Conservation (phyloP, 2,329 filamentous ascomycete species). For the Claviceps monticola region DNA sequence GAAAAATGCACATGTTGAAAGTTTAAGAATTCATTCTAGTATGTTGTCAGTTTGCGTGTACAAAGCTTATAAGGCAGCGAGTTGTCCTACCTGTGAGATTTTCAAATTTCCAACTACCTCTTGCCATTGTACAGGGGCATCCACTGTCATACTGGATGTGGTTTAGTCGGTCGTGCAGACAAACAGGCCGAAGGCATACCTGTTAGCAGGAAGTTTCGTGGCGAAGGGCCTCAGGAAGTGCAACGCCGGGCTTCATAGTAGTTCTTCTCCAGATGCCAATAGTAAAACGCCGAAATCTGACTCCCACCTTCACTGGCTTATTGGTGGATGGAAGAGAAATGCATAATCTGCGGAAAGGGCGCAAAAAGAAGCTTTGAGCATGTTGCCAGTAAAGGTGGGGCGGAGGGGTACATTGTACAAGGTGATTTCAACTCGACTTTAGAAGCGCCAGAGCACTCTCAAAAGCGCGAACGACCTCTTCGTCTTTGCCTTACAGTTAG, state of each 20-base stretch:
- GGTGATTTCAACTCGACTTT: slow-evolving; percentile 16
- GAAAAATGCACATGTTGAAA: slow-evolving; percentile 52
- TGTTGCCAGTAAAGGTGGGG: neutral
- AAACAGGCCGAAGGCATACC: neutral
- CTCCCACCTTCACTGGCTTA: neutral
- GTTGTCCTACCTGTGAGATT: slow-evolving; percentile 1
- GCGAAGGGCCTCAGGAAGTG: neutral
- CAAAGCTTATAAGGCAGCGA: no score
- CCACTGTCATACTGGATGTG: neutral
- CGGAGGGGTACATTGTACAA: neutral
- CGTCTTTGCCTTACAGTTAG: slow-evolving; percentile 17
- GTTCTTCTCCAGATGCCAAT: neutral
- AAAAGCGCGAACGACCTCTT: slow-evolving; percentile 48
- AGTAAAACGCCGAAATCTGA: neutral
- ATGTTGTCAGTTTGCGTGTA: neutral
- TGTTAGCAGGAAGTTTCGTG: neutral
- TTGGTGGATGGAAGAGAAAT: neutral
- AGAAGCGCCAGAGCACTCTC: slow-evolving; percentile 46
- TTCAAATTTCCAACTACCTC: neutral
- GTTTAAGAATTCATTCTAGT: slow-evolving; percentile 43
- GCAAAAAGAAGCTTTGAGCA: neutral
- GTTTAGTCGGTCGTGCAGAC: neutral
- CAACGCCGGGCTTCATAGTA: neutral
- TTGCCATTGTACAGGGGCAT: neutral
- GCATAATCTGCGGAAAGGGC: neutral